Conservation (phyloP, 2,329 filamentous ascomycete species). For the Zasmidium angulare region DNA sequence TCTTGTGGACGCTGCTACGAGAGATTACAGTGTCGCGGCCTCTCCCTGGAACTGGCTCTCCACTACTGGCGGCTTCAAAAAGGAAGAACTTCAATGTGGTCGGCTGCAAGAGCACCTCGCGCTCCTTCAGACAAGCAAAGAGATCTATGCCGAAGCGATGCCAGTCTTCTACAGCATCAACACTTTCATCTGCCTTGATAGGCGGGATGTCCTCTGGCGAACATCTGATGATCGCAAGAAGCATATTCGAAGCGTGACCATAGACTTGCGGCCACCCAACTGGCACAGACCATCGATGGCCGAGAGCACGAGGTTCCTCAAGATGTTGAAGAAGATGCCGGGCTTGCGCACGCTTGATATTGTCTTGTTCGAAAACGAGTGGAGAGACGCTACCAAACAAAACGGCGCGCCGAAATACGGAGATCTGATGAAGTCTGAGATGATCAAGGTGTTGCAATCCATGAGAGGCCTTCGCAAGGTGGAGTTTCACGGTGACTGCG, state of each 20-base stretch:
- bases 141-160: slow-evolving; percentile 15
- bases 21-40: neutral
- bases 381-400: neutral
- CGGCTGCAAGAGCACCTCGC: neutral
- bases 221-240: neutral
- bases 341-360: neutral
- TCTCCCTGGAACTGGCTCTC: neutral
- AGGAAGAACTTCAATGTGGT: neutral
- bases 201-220: neutral
- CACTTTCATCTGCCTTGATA: neutral
- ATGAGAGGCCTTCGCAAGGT: slow-evolving; percentile 5
- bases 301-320: neutral
- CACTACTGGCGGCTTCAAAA: no score
- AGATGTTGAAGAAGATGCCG: neutral
- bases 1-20: neutral
- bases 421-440: neutral
- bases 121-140: slow-evolving; percentile 6
- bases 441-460: neutral
- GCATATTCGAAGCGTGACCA: neutral
- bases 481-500: slow-evolving; percentile 1
- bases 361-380: slow-evolving; percentile 1
- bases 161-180: slow-evolving; percentile 17
- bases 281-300: neutral
- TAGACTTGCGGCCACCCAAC: neutral
- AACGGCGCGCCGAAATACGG: neutral